Conservation (phyloP, 371 early-diverging fungal genomes). For the Circinella umbellata region DNA sequence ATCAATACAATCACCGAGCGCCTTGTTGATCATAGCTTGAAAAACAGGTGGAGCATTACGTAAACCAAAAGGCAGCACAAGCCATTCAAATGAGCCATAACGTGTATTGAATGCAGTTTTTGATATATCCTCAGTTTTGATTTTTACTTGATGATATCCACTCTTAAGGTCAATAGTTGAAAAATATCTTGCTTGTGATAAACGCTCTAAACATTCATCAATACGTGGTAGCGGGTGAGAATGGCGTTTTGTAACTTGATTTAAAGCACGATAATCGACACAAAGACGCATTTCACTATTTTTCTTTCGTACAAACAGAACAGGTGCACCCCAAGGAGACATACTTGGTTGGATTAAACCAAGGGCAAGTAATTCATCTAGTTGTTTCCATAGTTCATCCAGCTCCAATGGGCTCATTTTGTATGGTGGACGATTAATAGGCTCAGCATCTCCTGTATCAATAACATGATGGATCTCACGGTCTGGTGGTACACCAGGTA, state of each 20-base stretch:
- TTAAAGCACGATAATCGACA: conserved; percentile 44
- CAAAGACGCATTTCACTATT: conserved; percentile 51
- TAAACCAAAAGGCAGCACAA: conserved; percentile 57
- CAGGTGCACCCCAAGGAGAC: too few relatives aligned
- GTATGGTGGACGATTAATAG: conserved; percentile 23
- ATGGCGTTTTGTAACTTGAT: conserved; percentile 46
- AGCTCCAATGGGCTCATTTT: conserved; percentile 35
- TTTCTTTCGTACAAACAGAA: conserved; percentile 62
- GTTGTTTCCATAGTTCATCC: conserved; percentile 37
- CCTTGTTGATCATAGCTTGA: conserved; percentile 40
- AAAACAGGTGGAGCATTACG: conserved; percentile 53
- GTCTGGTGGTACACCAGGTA: conserved; percentile 2
- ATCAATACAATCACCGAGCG: conserved; percentile 42
- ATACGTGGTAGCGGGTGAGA: conserved; percentile 49
- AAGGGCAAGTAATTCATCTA: conserved; percentile 31
- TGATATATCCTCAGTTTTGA: conserved; percentile 21
- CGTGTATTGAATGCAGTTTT: conserved; percentile 37
- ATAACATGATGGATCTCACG: conserved; percentile 5
- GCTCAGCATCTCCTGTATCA: conserved; percentile 11
- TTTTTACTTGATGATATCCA: conserved; percentile 47
- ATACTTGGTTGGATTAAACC: too few relatives aligned
- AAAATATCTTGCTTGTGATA: conserved; percentile 41
- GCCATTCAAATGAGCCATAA: conserved; percentile 50
- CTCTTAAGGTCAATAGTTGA: conserved; percentile 50
- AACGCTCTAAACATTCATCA: conserved; percentile 46